These are phyloP conservation scores for Fusarium tuaranense DNA, from an alignment of 2,329 filamentous ascomycete species.

Conservation along the genomic window DNA sequence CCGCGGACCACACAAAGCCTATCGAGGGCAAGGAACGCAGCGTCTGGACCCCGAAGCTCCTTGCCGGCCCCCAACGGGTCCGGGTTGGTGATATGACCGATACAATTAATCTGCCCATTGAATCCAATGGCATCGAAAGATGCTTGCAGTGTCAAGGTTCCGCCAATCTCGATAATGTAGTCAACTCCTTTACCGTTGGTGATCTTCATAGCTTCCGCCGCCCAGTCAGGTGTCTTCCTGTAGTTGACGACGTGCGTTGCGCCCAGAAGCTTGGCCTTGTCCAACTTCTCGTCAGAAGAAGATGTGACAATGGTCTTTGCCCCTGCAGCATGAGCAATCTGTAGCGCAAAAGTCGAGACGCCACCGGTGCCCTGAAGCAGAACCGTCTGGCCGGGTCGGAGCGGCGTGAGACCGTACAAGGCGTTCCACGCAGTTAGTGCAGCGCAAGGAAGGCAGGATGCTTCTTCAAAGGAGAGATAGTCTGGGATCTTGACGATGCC, in stretches of 20 bases:
- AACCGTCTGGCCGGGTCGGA: conserved; percentile 52
- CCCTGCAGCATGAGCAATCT: conserved; percentile 23
- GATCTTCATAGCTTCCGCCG: conserved; percentile 17
- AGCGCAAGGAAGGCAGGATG: conserved; percentile 27
- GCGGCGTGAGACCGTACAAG: conserved; percentile 12
- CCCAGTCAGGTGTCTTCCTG: conserved; percentile 20
- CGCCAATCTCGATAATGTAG: conserved; percentile 18
- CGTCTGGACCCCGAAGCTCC: conserved; percentile 16
- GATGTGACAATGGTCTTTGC: conserved; percentile 42
- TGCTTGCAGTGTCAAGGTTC: conserved; percentile 18
- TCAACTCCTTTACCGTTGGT: conserved; percentile 26
- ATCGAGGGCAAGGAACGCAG: conserved; percentile 20
- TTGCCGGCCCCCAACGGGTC: conserved; percentile 17
- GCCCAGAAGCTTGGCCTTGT: conserved; percentile 19
- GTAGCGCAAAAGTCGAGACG: conserved; percentile 20
- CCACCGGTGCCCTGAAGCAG: conserved; percentile 52
- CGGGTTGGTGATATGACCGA: conserved; percentile 21
- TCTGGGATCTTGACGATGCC: conserved; percentile 30
- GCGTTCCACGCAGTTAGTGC: conserved; percentile 34
- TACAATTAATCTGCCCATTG: conserved; percentile 12
- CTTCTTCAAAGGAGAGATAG: conserved; percentile 32
- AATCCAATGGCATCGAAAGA: conserved; percentile 19
- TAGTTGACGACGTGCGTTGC: conserved; percentile 29
- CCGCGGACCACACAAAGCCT: conserved; percentile 20
- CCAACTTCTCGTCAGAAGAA: conserved; percentile 31